Evolutionary conservation across 1,139 yeast genomes (phyloP), one percentile per base, ranked within the genome.

Genomic region (Saccharomyces hybrid): DNA sequence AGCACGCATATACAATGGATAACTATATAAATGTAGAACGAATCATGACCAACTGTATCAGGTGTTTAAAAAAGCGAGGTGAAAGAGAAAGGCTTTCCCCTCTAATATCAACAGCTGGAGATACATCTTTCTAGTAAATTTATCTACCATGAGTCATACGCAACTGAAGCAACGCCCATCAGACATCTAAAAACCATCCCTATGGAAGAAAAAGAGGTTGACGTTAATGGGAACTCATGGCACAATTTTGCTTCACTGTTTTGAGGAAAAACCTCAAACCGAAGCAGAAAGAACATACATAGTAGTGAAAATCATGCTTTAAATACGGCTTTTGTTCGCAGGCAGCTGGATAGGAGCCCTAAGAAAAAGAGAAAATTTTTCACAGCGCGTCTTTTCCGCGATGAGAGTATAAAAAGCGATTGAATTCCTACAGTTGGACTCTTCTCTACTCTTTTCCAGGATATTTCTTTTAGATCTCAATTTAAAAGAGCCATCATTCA

Each of bases 41-140:
- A 67, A 65, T 59, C 56, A 67, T 67, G 71, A 67, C 71, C 71
- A 67, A 66, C 61, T 65, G 66, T 64, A 67, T 67, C 71, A 67
- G 62, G 48, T 61, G 59, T 59, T 56, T 41, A 29, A 32, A 50
- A 48, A 49, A 47, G 54, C 57, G 62, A 57, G 47, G 55, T 52
- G 55, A 57, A 64, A 62, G 67, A 64, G 59, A 67, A 67, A 65
- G 63, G 66, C 67, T 59, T 57, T 54, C 60, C 57, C 57, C 58
- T 58, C 63, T 51, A 55, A 14, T 51, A 55, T 67, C 71, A 66
- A 65, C 63, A 67, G 71, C 66, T 64, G 74, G 67, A 64, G 73
- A 62, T 66, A 71, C 66, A 62, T 71, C 67, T 64, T 67, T 64
- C 73, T 53, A 46, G 49, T 61, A 20, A 65, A 59, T 59, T 64